Evolutionary conservation across 208 protist species (phyloP), one percentile per base, ranked within the genome.

Genomic region (Leishmania turanica): DNA sequence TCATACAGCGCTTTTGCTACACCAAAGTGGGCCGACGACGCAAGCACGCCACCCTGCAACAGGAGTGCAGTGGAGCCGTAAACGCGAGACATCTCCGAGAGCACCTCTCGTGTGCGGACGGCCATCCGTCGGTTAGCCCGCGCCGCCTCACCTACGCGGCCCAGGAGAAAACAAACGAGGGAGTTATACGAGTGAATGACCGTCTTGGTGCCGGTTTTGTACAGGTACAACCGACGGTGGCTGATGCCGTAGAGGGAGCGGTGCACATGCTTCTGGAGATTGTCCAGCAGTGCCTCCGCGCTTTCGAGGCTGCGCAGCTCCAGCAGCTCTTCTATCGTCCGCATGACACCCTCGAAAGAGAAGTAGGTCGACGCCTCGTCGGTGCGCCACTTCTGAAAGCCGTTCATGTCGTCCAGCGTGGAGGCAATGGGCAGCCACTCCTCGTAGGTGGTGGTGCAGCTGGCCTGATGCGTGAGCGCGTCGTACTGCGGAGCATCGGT

Each of bases 101-200:
- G 76, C 42, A 84, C 82, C 56, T 78, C 72, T 64, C 91, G 90
- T 11, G 84, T 81, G 62, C 85, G 81, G n/a, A 73, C 58, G 37
- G 66, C 42, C 27, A 79, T 49, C 24, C 34, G 51, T 21, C 37
- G 79, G 56, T 78, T 34, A 3, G 74, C 5, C 53, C 68, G 82
- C n/a, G 77, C 82, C 71, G 71, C 77, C 56, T 85, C 77, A 9
- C 77, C 82, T 58, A 74, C 64, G 11, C 71, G 82, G 27, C 80
- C 78, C 21, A 90, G 80, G 42, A 92, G 45, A 74, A 86, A 91
- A 53, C 84, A 85, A 19, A 90, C 64, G 24, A 92, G 75, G 1
- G 93, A 89, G 56, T 85, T 90, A 77, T 95, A 96, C n/a, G 91
- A 83, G 71, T 93, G 87, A 79, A 96, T 94, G 62, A 92, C 72